Base-by-base conservation (phyloP, 2,329 filamentous ascomycete species). In the Fusarium brevicatenulatum region DNA sequence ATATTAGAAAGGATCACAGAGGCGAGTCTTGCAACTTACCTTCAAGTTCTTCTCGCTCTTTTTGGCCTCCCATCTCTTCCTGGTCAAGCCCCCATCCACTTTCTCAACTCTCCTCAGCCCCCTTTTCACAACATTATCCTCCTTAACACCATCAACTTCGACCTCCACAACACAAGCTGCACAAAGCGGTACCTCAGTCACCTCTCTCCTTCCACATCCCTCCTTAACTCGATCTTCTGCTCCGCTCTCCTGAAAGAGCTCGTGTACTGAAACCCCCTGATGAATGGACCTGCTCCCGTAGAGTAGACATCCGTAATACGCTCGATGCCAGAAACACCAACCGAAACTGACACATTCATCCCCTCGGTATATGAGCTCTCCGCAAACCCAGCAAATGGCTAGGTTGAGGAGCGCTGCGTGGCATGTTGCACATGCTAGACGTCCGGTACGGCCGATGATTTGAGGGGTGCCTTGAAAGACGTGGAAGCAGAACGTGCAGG, bases 311-410 rank as follows among this genome's bases (percentile, higher is more conserved):
- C 88, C 87, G 77, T 88, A 90, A 76, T 87, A 90, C 2, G 79
- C 82, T 43, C 83, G 81, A 74, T 90, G 88, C 88, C 87, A 90
- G 76, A 90, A 90, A 74, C 87, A 89, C 88, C 86, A 90, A 0
- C 87, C 87, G n/a, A 90, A 81, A 71, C 87, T 89, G 44, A 90
- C 86, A 69, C 86, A 87, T 65, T 89, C 87, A 30, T 87, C 85
- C 1, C 83, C 86, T 32, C 87, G 85, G 40, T 84, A 83, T 18
- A 90, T 83, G 47, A 88, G 78, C 77, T 89, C 87, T 25, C 88
- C 87, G 70, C 88, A 90, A 32, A 86, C 87, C 88, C 82, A 90
- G 78, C 86, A 90, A 57, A 90, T 86, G 67, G 87, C 86, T 53
- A 90, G 82, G 75, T 88, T 83, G 55, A 89, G 77, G 5, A 90